Base-by-base conservation (phyloP, 768 basidiomycete species). In the Mycena albidolilacea region DNA sequence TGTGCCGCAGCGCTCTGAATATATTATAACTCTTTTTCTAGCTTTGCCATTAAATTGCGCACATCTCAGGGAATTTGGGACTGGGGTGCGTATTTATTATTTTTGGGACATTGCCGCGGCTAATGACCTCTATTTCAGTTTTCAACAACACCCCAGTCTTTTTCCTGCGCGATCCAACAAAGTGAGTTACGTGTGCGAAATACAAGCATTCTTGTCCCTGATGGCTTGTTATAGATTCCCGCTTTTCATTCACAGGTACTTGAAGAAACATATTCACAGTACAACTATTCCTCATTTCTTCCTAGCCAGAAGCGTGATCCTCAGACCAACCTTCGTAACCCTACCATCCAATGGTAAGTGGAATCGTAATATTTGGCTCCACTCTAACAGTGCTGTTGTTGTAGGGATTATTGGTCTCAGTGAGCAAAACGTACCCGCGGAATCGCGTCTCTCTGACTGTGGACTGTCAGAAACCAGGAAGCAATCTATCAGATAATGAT, bases 351-450 rank as follows among this genome's bases (percentile, higher is more conserved):
- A 52, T 75, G 74, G 72, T 73, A 17, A 44, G 71, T 10, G 44
- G 5, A 12, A 44, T 35, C 46, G 35, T 0, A 37, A 12, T 11
- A 8, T 41, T 50, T 23, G 6, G 14, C 1, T 30, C 17, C 35
- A 50, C 30, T 59, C 55, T 4, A 5, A 61, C 12, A 6, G 3
- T 9, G 11, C 3, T 57, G 30, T 23, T 9, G 11, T 8, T 62
- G 30, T 23, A 72, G 73, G 75, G 75, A 75, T 44, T 75, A 75
- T 62, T 75, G 75, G 75, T 75, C 75, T 17, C 75, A 75, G 75
- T 75, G 63, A 21, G 74, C 5, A 44, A 9, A 14, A 59, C 5
- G 17, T 19, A 15, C 6, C 17, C 3, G 1, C 30, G 30, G 0
- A 39, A 5, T 52, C 41, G 15, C 10, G n/a, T 35, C n/a, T 14